Base-by-base conservation (phyloP, 768 basidiomycete genomes). In the Omphalotus guepiniiformis region DNA sequence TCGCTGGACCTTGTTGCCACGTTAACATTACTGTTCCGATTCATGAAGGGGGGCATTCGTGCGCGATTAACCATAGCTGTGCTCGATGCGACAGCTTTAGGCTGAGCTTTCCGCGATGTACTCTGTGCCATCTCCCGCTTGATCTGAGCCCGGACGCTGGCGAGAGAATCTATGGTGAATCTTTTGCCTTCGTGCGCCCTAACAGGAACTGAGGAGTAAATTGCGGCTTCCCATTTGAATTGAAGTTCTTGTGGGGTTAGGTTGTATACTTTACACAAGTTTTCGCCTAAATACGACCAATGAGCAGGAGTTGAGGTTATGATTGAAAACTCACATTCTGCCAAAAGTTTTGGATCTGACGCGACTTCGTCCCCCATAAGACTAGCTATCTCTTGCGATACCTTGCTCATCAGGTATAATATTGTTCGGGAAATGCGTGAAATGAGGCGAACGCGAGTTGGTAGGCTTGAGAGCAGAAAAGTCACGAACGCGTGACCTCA, bases 191-290 rank as follows among this genome's bases (percentile, higher is more conserved):
- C 65, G 18, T 57, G 58, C 3, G 67, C 67, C 2, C 63, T 52
- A 23, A 66, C 64, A 4, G 51, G 65, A 52, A 9, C 23, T 21
- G 47, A 43, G 26, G 29, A 23, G 36, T 27, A 72, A 69, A 56
- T 72, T 69, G 59, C 67, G 46, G 84, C 84, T 58, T 90, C 83
- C 73, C 83, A 81, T 60, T 88, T 89, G 63, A 70, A 89, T 32
- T 71, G 72, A 16, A 90, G 70, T 39, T 67, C 60, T 19, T 79
- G 71, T 18, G 81, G 71, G 25, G 66, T 53, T 30, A 83, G 28
- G 48, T 76, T 74, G 65, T 80, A 85, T 54, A 76, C 76, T 59
- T 75, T 69, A 60, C 88, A 90, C 50, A 89, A 70, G 21, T 72
- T 70, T 26, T 75, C 71, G 53, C 85, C 87, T 89, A 56, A 11